Conservation (phyloP, 345 rosid genomes). For the Populus tremula region DNA sequence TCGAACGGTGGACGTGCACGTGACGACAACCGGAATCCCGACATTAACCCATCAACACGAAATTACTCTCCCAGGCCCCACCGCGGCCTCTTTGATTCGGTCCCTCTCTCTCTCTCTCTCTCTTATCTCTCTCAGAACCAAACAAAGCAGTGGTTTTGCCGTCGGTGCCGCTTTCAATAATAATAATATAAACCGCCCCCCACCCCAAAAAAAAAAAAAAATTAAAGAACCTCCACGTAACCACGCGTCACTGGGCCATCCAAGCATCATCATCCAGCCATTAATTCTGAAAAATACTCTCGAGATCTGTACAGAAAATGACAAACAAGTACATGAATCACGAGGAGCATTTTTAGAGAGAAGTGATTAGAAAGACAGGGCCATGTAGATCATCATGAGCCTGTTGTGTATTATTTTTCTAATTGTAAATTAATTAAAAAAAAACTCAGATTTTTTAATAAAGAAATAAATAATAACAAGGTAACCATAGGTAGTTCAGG, state of each 20-base stretch:
- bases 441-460: neutral
- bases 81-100: slow-evolving; percentile 26
- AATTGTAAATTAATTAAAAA: no score
- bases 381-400: slow-evolving; percentile 37
- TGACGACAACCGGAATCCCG: slow-evolving; percentile 50
- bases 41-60: slow-evolving; percentile 29
- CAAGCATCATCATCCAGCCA: slow-evolving; percentile 11
- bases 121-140: neutral
- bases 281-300: neutral
- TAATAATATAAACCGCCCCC: no score
- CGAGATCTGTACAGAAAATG: slow-evolving; percentile 9
- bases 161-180: slow-evolving; percentile 33
- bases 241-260: slow-evolving; percentile 16
- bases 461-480: no score
- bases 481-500: neutral
- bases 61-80: slow-evolving; percentile 16
- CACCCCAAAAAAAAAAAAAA: neutral
- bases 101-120: neutral
- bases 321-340: slow-evolving; percentile 36
- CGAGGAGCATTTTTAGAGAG: slow-evolving; percentile 24
- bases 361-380: slow-evolving; percentile 21
- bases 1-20: slow-evolving; percentile 50
- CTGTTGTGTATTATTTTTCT: slow-evolving; percentile 11
- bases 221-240: neutral
- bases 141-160: slow-evolving; percentile 19